Percentiles rank a stretch among this genome's conserved stretches.
These are phyloP conservation scores for Ogataea wickerhamii DNA, from an alignment of 805 yeast species.

Conservation along the genomic window DNA sequence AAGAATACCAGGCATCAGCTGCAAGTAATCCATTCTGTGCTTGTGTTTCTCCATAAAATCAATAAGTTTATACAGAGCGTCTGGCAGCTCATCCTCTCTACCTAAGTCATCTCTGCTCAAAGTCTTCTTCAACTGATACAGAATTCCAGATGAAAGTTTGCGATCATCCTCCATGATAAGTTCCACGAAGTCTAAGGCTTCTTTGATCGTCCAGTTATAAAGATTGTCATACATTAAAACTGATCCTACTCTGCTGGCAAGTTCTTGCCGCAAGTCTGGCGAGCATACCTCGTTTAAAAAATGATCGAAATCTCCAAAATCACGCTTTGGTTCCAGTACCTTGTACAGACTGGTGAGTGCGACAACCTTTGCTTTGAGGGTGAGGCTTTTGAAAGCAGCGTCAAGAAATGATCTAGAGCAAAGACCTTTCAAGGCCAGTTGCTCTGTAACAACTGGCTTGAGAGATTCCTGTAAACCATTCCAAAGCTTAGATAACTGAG, in stretches of 20 bases:
- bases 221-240: not conserved
- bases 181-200: not conserved
- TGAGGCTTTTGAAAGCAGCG: not conserved
- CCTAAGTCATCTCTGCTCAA: not conserved
- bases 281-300: not conserved
- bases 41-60: not conserved
- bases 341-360: slow-evolving; percentile 1
- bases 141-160: not conserved
- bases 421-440: slow-evolving; percentile 3
- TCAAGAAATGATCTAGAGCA: not conserved
- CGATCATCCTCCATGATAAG: not conserved
- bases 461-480: not conserved
- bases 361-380: not conserved
- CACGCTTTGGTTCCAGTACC: not conserved
- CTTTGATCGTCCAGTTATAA: not conserved
- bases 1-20: slow-evolving; percentile 1
- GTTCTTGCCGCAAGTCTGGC: not conserved
- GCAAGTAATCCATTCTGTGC: not conserved
- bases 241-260: not conserved
- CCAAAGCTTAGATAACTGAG: slow-evolving; percentile 1
- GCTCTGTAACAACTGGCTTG: slow-evolving; percentile 2
- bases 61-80: not conserved
- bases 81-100: not conserved
- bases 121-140: not conserved
- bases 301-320: not conserved